Base-by-base conservation (phyloP, 345 rosid genomes). In the Dimocarpus longan region DNA sequence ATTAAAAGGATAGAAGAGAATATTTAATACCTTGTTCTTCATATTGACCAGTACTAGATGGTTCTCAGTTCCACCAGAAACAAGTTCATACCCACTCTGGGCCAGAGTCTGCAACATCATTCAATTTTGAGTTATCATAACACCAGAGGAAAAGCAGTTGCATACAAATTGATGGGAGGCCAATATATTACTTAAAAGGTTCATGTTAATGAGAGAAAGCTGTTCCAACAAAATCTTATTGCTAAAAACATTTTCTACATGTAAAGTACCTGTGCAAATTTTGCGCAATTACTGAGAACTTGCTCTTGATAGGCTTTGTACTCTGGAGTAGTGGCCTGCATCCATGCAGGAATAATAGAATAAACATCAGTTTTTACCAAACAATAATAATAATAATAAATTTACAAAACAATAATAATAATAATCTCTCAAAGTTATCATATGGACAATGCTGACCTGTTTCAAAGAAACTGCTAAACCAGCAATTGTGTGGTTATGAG, bases 251-350 rank as follows among this genome's bases (percentile, higher is more conserved):
- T 43, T 43, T 40, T 32, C 70, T 8, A 15, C n/a, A 57, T 46
- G 59, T 59, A 76, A 6, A 42, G 71, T 88, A 95, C 99, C 97
- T 93, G 80, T 22, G 98, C 99, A 78, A 96, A 96, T 80, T 88
- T 94, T 10, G 92, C 74, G 77, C 90, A 87, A 82, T 96, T 96
- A 78, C 92, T 93, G 74, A 96, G 90, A 81, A 91, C 97, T 88
- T 96, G 99, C 85, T 93, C 99, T 85, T 96, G 99, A 82, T 96
- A 96, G 74, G 98, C 98, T 85, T 80, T 96, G 88, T 96, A 96
- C 86, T 96, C 99, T 64, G 90, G 87, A 81, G 97, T 93, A 69
- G 97, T 93, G 68, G 97, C 95, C 97, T 95, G 83, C 87, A n/a
- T 73, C 52, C 21, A 78, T 64, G 70, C 65, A 72, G 57, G 5